phyloP scores from a whole-genome alignment of 371 early-diverging fungal species.

The Dichotomocladium elegans region DNA sequence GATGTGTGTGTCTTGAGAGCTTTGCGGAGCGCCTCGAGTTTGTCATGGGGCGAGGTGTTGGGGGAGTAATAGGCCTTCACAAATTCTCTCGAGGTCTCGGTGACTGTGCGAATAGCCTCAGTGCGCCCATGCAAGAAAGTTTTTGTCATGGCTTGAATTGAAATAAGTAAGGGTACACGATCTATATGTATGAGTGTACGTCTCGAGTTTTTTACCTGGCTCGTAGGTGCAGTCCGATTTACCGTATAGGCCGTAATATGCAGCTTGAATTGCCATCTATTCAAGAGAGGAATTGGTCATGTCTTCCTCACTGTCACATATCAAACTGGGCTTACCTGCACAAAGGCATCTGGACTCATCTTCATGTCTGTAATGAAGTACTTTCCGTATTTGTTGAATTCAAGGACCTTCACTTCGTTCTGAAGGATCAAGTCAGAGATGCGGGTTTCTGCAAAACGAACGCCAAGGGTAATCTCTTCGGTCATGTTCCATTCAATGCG shows the following conservation, averaged over 20 bases:
- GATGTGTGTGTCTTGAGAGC: conserved; percentile 69
- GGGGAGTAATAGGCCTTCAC: conserved; percentile 68
- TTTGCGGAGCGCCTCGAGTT: conserved; percentile 47
- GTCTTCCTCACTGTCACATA: not conserved
- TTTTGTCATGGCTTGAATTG: conserved; percentile 66
- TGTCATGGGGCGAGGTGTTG: conserved; percentile 29
- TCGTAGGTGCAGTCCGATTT: conserved; percentile 79
- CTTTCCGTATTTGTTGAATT: conserved; percentile 67
- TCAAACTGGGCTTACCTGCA: conserved; percentile 47
- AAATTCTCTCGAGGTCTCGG: conserved; percentile 67
- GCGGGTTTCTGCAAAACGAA: conserved; percentile 54
- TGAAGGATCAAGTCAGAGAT: conserved; percentile 52
- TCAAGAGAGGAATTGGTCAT: not conserved
- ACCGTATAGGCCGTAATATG: conserved; percentile 84
- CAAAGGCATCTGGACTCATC: conserved; percentile 76
- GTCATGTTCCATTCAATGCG: conserved; percentile 56
- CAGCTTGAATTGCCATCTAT: conserved; percentile 90
- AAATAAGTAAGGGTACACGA: not conserved
- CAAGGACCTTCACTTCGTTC: conserved; percentile 63
- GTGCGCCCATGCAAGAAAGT: conserved; percentile 83
- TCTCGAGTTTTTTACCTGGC: conserved; percentile 27
- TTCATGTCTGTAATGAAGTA: conserved; percentile 67
- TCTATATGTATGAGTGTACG: not conserved
- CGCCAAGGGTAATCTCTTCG: conserved; percentile 35
- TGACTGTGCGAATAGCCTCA: conserved; percentile 84